Conservation (phyloP, 352 stramenopile species). For the Phytophthora crassamura region DNA sequence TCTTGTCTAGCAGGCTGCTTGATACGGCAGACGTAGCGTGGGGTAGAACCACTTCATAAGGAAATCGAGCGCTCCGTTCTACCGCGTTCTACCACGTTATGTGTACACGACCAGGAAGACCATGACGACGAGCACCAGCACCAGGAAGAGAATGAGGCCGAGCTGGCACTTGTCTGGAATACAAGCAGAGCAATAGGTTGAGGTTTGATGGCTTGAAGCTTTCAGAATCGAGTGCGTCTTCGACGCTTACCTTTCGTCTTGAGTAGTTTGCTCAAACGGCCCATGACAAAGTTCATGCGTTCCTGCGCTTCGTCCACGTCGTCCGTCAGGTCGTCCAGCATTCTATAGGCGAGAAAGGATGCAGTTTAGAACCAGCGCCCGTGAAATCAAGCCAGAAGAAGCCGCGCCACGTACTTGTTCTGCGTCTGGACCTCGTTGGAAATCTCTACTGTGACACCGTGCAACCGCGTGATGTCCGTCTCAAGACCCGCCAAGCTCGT, state of each 20-base stretch:
- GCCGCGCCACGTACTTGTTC: slow-evolving; percentile 60
- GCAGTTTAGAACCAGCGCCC: no score
- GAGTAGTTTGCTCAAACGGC: slow-evolving; percentile 71
- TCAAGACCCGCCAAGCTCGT: slow-evolving; percentile 62
- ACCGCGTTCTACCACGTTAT: slow-evolving; percentile 38
- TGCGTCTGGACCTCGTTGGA: slow-evolving; percentile 74
- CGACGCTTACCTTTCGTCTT: slow-evolving; percentile 84
- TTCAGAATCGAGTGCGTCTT: no score
- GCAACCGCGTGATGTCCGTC: slow-evolving; percentile 59
- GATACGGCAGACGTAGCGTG: neutral
- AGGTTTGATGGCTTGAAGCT: no score
- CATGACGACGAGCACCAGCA: slow-evolving; percentile 73
- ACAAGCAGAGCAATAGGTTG: slow-evolving; percentile 4
- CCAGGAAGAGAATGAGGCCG: slow-evolving; percentile 75
- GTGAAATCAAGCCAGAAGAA: no score
- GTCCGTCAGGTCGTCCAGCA: slow-evolving; percentile 76
- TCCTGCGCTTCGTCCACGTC: slow-evolving; percentile 81
- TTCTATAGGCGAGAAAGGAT: slow-evolving; percentile 42
- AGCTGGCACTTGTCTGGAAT: slow-evolving; percentile 77
- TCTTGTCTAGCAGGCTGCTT: slow-evolving; percentile 21
- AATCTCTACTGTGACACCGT: slow-evolving; percentile 76
- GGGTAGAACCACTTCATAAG: slow-evolving; percentile 10
- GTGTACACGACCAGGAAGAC: slow-evolving; percentile 88
- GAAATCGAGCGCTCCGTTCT: neutral
- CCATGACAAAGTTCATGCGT: slow-evolving; percentile 88